Base-by-base conservation (phyloP, 108 stramenopile species). In the Skeletonema grethae region DNA sequence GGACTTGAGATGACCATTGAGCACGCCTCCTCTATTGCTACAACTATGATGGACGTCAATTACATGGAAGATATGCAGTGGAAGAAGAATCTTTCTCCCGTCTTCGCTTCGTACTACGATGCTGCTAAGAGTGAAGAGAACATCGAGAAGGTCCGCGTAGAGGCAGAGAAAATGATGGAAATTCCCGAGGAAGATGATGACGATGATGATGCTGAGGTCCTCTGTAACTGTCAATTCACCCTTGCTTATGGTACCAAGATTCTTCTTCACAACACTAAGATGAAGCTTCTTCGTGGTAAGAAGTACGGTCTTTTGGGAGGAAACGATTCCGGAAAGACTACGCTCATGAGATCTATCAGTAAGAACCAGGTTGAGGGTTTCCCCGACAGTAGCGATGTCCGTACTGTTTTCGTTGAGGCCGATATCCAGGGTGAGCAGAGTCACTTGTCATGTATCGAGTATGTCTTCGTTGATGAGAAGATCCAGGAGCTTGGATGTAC, bases 221-320 rank as follows among this genome's bases (percentile, higher is more conserved):
- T 99, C 31, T 99, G 98, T 84, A 97, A 99, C 95, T 98, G 98
- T 85, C 89, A 93, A 62, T 99, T 99, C 87, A 98, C 99, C 43
- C 90, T 99, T 57, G 99, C 99, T 12, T 99, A 99, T 91, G 99
- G 98, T 85, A 98, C 99, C 69, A 98, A 98, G 84, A 98, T 99
- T 83, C 94, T 99, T 60, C 93, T 99, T 32, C 97, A 99, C 95
- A 99, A 99, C 90, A 98, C 99, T 58, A 95, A 93, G 77, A 97
- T 99, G 97, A 88, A 86, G 83, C 85, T 99, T 56, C 97, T 97
- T 71, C 91, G 99, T 61, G 98, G 97, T 72, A 89, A 94, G 70
- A 92, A 93, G 65, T 99, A 99, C 84, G 99, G 99, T 76, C 93
- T 99, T 63, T 85, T 99, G 18, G 99, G 98, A 73, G 89, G 91